Evolutionary conservation across 768 basidiomycete genomes (phyloP), one percentile per base, ranked within the genome.

Genomic region (Macrocybe gigantea): DNA sequence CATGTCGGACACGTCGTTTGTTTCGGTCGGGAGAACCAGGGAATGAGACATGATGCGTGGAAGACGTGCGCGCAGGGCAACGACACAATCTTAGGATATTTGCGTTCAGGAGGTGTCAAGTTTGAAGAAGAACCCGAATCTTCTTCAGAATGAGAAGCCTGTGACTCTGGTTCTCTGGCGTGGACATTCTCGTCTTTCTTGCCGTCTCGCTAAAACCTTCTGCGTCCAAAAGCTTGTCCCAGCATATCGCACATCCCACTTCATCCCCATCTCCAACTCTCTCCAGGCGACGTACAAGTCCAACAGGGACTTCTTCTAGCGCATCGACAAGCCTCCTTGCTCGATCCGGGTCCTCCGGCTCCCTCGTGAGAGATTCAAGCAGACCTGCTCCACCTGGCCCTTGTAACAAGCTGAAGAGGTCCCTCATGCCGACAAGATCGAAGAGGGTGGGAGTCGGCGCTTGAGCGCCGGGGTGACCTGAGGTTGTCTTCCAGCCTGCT

Each of bases 1-100:
- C 88, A 91, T 0, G 85, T 86, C 0, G 88, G 88, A 54, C 88
- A 91, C 1, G 88, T 90, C 13, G 88, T 89, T 53, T 85, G 84
- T 38, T 72, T 74, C 8, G 87, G 84, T 49, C 85, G 72, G 3
- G 88, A 79, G 62, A 91, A 91, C 88, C 88, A 91, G 1, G 88
- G 88, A 7, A 85, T 60, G 33, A 91, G 75, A 63, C 88, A 91
- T 0, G 80, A 71, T 1, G 85, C 77, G 54, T 91, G 88, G 68
- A 90, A 91, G 44, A 87, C 80, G 61, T 91, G 88, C 6, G 86
- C 79, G 58, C 88, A 91, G 4, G 88, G 88, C 7, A 91, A 75
- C 2, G 80, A 68, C 33, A 90, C 79, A 42, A 90, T 76, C 56
- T 69, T 76, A 22, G 64, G 68, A 5, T 64, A 58, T 22, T 50